These are phyloP conservation scores for Globisporangium echinulatum DNA, from an alignment of 352 stramenopile genomes.

Conservation along the genomic window DNA sequence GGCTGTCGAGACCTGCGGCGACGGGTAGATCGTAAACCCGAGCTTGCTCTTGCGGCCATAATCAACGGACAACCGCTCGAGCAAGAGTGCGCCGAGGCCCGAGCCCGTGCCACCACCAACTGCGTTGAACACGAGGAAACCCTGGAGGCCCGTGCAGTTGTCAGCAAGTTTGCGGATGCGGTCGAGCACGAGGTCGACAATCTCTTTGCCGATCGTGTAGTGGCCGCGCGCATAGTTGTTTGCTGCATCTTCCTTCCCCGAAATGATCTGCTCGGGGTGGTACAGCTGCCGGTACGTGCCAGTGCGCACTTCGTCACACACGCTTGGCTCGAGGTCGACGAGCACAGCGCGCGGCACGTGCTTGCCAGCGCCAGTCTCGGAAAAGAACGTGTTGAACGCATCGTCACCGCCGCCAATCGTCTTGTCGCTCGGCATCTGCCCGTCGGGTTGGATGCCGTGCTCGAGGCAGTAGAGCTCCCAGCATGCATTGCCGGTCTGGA, in stretches of 20 bases:
- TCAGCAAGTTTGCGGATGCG: conserved; percentile 97
- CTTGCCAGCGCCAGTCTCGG: conserved; percentile 91
- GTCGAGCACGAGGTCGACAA: conserved; percentile 96
- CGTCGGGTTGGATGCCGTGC: conserved; percentile 89
- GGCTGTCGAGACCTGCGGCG: conserved; percentile 93
- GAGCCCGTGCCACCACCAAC: conserved; percentile 97
- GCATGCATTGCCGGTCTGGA: conserved; percentile 83
- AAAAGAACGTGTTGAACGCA: conserved; percentile 97
- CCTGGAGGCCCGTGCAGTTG: conserved; percentile 96
- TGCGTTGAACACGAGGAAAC: conserved; percentile 98
- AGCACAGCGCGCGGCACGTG: conserved; percentile 97
- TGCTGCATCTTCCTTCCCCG: conserved; percentile 94
- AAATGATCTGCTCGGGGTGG: conserved; percentile 98
- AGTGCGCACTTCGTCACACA: conserved; percentile 96
- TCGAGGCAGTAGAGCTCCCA: conserved; percentile 83
- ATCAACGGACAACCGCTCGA: conserved; percentile 96
- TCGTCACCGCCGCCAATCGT: conserved; percentile 92
- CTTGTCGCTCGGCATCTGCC: conserved; percentile 92
- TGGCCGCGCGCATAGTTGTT: conserved; percentile 93
- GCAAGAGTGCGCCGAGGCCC: conserved; percentile 94
- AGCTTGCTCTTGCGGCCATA: conserved; percentile 98
- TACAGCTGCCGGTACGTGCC: conserved; percentile 96
- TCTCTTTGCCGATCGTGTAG: conserved; percentile 94
- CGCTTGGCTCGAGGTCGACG: conserved; percentile 96
- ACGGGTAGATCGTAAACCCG: conserved; percentile 97